A percentile compares a stretch with the other conserved stretches of the same genome.
Evolutionary conservation across 2,329 filamentous ascomycete species (phyloP).

Genomic region (Curvularia eragrostidis): DNA sequence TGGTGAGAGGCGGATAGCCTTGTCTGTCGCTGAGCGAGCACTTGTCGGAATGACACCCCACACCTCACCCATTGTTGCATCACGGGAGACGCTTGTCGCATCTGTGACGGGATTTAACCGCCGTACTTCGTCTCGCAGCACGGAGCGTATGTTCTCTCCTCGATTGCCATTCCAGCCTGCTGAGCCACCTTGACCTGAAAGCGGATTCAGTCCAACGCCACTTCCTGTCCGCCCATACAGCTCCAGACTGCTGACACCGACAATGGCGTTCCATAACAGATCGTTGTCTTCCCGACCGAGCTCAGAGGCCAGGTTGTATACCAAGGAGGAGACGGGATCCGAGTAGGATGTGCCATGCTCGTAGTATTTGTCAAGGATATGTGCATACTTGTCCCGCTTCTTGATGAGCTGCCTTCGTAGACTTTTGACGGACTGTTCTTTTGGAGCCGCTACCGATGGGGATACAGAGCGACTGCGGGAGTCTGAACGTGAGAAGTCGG

Average conservation of each 20-base stretch:
- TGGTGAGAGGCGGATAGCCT: conserved; percentile 87
- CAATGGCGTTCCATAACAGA: conserved; percentile 90
- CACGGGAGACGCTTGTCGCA: conserved; percentile 63
- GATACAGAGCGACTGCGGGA: conserved; percentile 48
- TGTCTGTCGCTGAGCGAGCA: conserved; percentile 87
- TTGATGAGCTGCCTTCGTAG: conserved; percentile 76
- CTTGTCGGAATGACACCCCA: conserved; percentile 88
- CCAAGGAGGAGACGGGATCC: conserved; percentile 90
- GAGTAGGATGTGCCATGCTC: conserved; percentile 87
- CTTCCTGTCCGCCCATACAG: conserved; percentile 86
- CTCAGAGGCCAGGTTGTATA: conserved; percentile 94
- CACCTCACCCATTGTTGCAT: conserved; percentile 68
- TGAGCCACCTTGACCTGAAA: conserved; percentile 60
- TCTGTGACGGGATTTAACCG: conserved; percentile 82
- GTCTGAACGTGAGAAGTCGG: conserved; percentile 51
- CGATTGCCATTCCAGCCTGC: conserved; percentile 82
- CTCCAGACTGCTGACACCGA: conserved; percentile 93
- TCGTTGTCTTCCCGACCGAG: conserved; percentile 97
- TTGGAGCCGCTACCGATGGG: conserved; percentile 51
- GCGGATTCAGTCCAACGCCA: conserved; percentile 70
- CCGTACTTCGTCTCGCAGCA: conserved; percentile 90
- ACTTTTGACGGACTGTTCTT: conserved; percentile 71
- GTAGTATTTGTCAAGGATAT: conserved; percentile 81
- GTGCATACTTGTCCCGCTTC: conserved; percentile 78
- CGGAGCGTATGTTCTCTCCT: conserved; percentile 81